Evolutionary conservation across 202 grass and related monocot species (phyloP).

Genomic region (Schoenoplectus tabernaemontani): DNA sequence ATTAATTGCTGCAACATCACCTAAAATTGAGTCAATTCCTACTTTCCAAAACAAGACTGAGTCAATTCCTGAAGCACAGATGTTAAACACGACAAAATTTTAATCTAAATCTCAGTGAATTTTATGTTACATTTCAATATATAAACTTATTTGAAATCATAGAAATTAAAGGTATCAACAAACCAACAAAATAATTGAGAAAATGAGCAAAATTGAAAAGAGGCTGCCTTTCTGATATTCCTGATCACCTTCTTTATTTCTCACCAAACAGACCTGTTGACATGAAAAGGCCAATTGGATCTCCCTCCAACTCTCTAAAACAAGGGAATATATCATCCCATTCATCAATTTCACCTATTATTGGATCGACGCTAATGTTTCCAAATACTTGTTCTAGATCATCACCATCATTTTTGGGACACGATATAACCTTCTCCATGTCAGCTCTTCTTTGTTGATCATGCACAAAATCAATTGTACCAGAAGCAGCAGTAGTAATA

Average conservation of each 20-base stretch:
- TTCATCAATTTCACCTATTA: slow-evolving; percentile 18
- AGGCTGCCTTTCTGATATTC: background rate
- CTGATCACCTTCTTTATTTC: background rate
- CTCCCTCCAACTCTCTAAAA: slow-evolving; percentile 22
- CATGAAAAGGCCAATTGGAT: slow-evolving; percentile 8
- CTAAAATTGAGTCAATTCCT: too few relatives aligned
- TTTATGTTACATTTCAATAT: slow-evolving; percentile 5
- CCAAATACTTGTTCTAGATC: slow-evolving; percentile 23
- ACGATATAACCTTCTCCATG: background rate
- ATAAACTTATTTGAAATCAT: slow-evolving; percentile 7
- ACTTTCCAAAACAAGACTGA: too few relatives aligned
- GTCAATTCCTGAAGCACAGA: background rate
- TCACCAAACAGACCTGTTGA: slow-evolving; percentile 18
- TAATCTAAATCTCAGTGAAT: background rate
- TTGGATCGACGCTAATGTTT: slow-evolving; percentile 24
- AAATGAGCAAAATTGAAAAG: slow-evolving; percentile 18
- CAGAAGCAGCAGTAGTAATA: background rate
- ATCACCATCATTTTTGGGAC: background rate
- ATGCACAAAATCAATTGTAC: background rate
- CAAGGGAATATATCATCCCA: slow-evolving; percentile 33
- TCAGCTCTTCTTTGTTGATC: background rate
- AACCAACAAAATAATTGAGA: slow-evolving; percentile 19
- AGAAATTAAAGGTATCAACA: slow-evolving; percentile 14
- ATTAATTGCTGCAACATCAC: background rate
- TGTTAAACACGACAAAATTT: background rate